Percentiles rank a stretch among this genome's conserved stretches.
These are phyloP conservation scores for Magnusiomyces magnusii DNA, from an alignment of 1,139 yeast species.

Conservation along the genomic window DNA sequence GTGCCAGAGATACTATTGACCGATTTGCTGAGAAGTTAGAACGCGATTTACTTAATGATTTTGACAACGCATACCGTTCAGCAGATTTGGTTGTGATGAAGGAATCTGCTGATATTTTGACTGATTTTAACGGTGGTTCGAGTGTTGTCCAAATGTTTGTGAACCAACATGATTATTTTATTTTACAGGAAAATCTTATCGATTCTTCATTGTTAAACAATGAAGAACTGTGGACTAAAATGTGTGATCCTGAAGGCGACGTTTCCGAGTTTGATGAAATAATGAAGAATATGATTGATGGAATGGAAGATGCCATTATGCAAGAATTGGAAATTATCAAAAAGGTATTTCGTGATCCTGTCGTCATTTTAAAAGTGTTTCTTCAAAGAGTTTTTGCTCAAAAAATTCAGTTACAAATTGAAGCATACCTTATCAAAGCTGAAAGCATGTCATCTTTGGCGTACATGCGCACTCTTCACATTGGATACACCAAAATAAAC, in stretches of 20 bases:
- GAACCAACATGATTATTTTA: conserved; percentile 67
- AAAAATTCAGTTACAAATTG: conserved; percentile 57
- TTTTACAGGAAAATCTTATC: conserved; percentile 42
- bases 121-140: conserved; percentile 78
- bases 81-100: conserved; percentile 67
- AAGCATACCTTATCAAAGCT: conserved; percentile 55
- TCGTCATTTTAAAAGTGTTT: conserved; percentile 60
- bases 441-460: conserved; percentile 61
- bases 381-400: conserved; percentile 75
- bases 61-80: conserved; percentile 38
- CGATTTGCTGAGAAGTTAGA: conserved; percentile 75
- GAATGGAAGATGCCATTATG: conserved; percentile 43
- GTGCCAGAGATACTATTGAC: conserved; percentile 50
- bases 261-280: conserved; percentile 36
- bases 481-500: conserved; percentile 53
- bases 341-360: conserved; percentile 63
- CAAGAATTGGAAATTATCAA: conserved; percentile 67
- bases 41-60: conserved; percentile 39
- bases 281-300: conserved; percentile 37
- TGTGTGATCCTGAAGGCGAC: conserved; percentile 42
- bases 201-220: conserved; percentile 33
- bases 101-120: conserved; percentile 69
- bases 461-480: conserved; percentile 68
- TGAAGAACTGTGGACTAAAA: conserved; percentile 40
- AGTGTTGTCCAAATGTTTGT: conserved; percentile 79